These are phyloP conservation scores for Xylariaceae sp. DNA, from an alignment of 2,329 filamentous ascomycete species.

Conservation along the genomic window DNA sequence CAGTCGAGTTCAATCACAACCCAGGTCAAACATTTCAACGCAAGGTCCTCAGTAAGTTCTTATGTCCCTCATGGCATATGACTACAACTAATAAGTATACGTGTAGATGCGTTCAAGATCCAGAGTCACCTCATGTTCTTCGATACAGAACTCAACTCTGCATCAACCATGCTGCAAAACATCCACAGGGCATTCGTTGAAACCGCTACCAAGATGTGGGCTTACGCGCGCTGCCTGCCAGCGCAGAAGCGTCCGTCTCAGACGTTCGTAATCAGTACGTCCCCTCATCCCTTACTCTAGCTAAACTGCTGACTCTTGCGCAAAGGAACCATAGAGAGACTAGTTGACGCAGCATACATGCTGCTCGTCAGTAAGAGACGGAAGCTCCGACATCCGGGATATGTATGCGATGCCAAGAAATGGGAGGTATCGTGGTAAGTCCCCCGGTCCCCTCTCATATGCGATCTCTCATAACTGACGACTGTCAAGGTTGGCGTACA, in stretches of 20 bases:
- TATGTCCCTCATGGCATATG: background rate
- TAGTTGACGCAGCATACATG: slow-evolving; percentile 59
- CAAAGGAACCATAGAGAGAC: slow-evolving; percentile 57
- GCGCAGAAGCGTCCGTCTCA: slow-evolving; percentile 49
- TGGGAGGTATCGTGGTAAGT: slow-evolving; percentile 58
- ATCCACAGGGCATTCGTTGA: slow-evolving; percentile 70
- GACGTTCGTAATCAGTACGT: slow-evolving; percentile 58
- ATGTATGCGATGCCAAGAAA: slow-evolving; percentile 55
- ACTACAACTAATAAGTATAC: slow-evolving; percentile 5
- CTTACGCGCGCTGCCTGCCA: slow-evolving; percentile 56
- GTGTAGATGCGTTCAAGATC: slow-evolving; percentile 65
- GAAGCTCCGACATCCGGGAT: slow-evolving; percentile 42
- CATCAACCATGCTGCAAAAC: slow-evolving; percentile 64
- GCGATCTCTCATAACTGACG: slow-evolving; percentile 9
- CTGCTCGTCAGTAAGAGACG: slow-evolving; percentile 56
- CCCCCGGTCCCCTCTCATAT: background rate
- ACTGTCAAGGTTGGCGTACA: slow-evolving; percentile 56
- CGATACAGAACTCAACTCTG: slow-evolving; percentile 72
- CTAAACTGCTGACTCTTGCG: background rate
- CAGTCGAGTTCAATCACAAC: slow-evolving; percentile 65
- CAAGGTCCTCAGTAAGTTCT: slow-evolving; percentile 62
- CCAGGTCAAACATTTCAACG: slow-evolving; percentile 76
- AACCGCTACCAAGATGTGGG: slow-evolving; percentile 69
- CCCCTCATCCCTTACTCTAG: background rate
- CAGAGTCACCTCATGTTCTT: slow-evolving; percentile 81